phyloP scores from a whole-genome alignment of 2,329 filamentous ascomycete genomes.

The Ophiostoma novo-ulmi region DNA sequence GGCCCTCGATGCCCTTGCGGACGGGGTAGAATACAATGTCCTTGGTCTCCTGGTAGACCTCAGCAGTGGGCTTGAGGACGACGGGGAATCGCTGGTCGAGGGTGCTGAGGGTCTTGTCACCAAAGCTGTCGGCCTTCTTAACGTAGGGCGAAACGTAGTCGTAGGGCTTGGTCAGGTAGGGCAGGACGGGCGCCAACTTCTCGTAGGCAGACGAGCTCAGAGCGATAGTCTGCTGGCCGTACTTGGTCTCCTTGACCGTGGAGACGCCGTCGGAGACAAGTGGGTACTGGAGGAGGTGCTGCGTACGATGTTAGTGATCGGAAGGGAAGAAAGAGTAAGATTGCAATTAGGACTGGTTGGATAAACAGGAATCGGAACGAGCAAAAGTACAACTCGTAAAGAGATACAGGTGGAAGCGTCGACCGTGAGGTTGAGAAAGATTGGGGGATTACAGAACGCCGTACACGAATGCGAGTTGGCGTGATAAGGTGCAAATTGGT shows the following conservation, averaged over 20 bases:
- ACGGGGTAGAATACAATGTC: constrained; percentile 58
- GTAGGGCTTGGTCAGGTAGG: constrained; percentile 74
- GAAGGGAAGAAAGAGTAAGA: not conserved
- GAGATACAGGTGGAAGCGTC: not conserved
- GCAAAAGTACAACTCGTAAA: not conserved
- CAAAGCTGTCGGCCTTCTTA: constrained; percentile 70
- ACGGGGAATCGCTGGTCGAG: constrained; percentile 67
- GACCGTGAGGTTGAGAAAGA: not conserved
- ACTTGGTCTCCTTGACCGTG: constrained; percentile 65
- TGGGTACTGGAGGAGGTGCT: constrained; percentile 85
- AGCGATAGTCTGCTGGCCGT: constrained; percentile 76
- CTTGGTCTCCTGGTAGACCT: constrained; percentile 61
- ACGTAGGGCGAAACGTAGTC: constrained; percentile 80
- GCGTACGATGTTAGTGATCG: constrained; percentile 28
- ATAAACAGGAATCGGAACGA: not conserved
- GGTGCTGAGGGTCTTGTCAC: constrained; percentile 63
- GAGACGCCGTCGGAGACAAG: constrained; percentile 72
- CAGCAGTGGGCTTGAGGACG: constrained; percentile 69
- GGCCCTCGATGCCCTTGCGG: constrained; percentile 56
- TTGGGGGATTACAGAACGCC: not conserved
- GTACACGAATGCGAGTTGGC: not conserved
- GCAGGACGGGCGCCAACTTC: constrained; percentile 70
- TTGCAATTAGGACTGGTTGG: no score
- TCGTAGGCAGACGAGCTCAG: constrained; percentile 70
- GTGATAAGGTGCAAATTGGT: not conserved